Evolutionary conservation across 1,284 basidiomycete genomes (phyloP).

Genomic region (Irpex sp.): DNA sequence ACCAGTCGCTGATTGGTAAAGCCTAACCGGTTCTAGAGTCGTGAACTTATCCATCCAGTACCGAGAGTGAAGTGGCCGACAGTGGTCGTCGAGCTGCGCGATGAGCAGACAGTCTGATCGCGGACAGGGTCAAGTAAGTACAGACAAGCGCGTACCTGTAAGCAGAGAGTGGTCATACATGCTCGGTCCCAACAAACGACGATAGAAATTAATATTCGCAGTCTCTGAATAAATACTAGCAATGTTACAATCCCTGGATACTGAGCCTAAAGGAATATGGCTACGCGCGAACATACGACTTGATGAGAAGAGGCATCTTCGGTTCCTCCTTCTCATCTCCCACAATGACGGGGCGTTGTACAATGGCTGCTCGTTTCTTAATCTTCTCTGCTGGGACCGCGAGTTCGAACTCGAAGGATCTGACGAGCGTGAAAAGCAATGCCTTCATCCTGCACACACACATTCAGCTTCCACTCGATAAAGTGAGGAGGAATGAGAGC

Average conservation of each 20-base stretch:
- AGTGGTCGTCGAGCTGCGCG: background rate
- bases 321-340: slow-evolving; percentile 10
- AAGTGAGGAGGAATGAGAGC: slow-evolving; percentile 11
- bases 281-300: slow-evolving; percentile 13
- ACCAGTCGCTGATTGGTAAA: slow-evolving; percentile 43
- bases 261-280: background rate
- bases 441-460: slow-evolving; percentile 40
- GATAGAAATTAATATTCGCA: no score
- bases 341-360: slow-evolving; percentile 17
- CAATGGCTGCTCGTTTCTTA: slow-evolving; percentile 15
- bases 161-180: background rate
- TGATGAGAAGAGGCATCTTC: slow-evolving; percentile 21
- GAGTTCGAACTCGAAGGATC: slow-evolving; percentile 54
- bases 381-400: slow-evolving; percentile 34
- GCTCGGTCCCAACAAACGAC: background rate
- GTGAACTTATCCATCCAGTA: slow-evolving; percentile 74
- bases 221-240: no score
- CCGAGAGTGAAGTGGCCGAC: background rate
- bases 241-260: no score
- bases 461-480: background rate
- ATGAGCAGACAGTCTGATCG: background rate
- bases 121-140: background rate
- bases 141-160: background rate
- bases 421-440: slow-evolving; percentile 53
- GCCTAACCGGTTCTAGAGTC: slow-evolving; percentile 69